Evolutionary conservation across 2,329 filamentous ascomycete species (phyloP).

Genomic region (Aciculosporium take): DNA sequence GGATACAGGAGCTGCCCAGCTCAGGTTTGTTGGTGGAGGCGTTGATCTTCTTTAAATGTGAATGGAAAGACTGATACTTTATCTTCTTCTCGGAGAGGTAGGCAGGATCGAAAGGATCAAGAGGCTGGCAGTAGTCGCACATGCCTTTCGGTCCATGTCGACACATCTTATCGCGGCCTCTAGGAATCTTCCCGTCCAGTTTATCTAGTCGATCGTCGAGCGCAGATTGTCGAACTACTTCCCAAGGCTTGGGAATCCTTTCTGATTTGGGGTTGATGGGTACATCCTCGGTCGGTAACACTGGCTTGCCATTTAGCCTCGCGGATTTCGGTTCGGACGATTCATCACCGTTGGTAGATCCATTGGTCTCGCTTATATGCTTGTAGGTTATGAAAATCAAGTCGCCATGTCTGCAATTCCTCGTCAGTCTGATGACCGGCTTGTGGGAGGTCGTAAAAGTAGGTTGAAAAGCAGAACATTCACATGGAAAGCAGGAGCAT

Average conservation of each 20-base stretch:
- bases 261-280: constrained; percentile 58
- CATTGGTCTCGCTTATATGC: constrained; percentile 32
- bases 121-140: constrained; percentile 97
- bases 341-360: constrained; percentile 23
- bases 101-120: constrained; percentile 82
- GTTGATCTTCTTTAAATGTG: constrained; percentile 88
- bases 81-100: constrained; percentile 94
- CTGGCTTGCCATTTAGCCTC: constrained; percentile 64
- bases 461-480: neutral
- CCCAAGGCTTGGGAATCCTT: constrained; percentile 46
- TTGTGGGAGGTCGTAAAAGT: neutral
- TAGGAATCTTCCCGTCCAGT: constrained; percentile 75
- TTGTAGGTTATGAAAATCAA: constrained; percentile 78
- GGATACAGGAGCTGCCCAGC: constrained; percentile 86
- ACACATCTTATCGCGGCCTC: constrained; percentile 78
- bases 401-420: constrained; percentile 61
- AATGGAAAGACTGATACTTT: constrained; percentile 95
- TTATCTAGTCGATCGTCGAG: constrained; percentile 80
- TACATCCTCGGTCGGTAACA: constrained; percentile 53
- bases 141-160: constrained; percentile 92
- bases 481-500: neutral
- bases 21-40: constrained; percentile 93
- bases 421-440: constrained; percentile 9
- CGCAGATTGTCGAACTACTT: constrained; percentile 73
- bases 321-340: constrained; percentile 35